These are phyloP conservation scores for Exophiala viscosa DNA, from an alignment of 2,329 filamentous ascomycete genomes.

Conservation along the genomic window DNA sequence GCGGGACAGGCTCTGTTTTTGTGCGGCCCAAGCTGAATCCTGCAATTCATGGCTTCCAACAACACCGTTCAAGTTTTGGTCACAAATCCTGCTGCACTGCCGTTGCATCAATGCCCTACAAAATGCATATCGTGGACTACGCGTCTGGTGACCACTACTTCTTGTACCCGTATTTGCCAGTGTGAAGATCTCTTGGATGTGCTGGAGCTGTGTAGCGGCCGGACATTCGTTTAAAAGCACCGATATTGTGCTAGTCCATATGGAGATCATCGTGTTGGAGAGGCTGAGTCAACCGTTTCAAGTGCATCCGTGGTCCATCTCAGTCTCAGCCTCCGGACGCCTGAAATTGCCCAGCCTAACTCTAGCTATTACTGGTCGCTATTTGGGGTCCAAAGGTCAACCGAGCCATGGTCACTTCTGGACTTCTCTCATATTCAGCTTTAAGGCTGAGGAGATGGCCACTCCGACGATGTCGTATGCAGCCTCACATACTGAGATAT, in stretches of 20 bases:
- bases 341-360: neutral
- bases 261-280: neutral
- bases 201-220: too few species aligned
- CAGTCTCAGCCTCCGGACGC: constrained; percentile 1
- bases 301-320: neutral
- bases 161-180: too few species aligned
- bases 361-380: neutral
- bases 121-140: too few species aligned
- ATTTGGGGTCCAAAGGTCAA: neutral
- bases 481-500: neutral
- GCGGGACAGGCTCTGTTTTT: too few species aligned
- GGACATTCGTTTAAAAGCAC: neutral
- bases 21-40: too few species aligned
- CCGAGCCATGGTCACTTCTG: neutral
- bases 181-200: too few species aligned
- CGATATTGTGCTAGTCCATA: neutral
- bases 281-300: neutral
- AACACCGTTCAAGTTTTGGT: too few species aligned
- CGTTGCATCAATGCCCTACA: too few species aligned
- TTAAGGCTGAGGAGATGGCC: constrained; percentile 1
- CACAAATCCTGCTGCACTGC: too few species aligned
- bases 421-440: constrained; percentile 1
- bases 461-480: neutral
- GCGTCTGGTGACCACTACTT: too few species aligned
- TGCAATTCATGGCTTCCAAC: too few species aligned